Base-by-base conservation (phyloP, 1,284 basidiomycete genomes). In the Malassezia sympodialis region DNA sequence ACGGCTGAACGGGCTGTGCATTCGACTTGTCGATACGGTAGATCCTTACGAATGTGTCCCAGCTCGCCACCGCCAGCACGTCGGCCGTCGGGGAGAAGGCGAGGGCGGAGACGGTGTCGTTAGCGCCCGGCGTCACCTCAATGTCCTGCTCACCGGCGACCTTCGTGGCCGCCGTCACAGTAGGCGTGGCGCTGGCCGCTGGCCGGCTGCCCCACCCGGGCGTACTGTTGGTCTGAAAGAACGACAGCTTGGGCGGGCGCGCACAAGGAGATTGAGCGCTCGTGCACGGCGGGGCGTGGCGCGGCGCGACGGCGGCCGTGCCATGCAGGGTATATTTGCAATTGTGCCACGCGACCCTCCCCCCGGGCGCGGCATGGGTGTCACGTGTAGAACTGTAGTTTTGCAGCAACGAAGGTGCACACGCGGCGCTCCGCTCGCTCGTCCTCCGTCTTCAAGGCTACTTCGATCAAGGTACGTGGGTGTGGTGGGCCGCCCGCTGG, bases 1-100 rank as follows among this genome's bases (percentile, higher is more conserved):
- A 64, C 15, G 66, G 66, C 45, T 61, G 59, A 4, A 85, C 84
- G 0, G 87, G 87, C 76, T 87, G 88, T 17, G 86, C 83, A 67
- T 85, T 82, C 5, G 78, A 78, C 58, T 80, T 79, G 0, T 77
- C 77, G 58, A 82, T 78, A 64, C 81, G 79, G 70, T 82, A 83
- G 49, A 82, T 73, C 43, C 81, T 75, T 3, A 76, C 76, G 43
- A 76, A 73, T 62, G 74, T 75, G 49, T 71, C 73, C 76, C 76
- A 77, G 41, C 66, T 70, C 11, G 63, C 66, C n/a, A 71, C 73
- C n/a, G 76, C 76, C 46, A 77, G 68, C 47, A 76, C 68, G 54
- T 77, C 76, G 8, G 76, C 76, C 24, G 67, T 69, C 2, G 76
- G 76, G 0, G 69, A 72, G 54, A 75, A 77, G 28, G 66, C 62